Evolutionary conservation across 1,139 yeast genomes (phyloP).

Genomic region (Lodderomyces parapsilosis): DNA sequence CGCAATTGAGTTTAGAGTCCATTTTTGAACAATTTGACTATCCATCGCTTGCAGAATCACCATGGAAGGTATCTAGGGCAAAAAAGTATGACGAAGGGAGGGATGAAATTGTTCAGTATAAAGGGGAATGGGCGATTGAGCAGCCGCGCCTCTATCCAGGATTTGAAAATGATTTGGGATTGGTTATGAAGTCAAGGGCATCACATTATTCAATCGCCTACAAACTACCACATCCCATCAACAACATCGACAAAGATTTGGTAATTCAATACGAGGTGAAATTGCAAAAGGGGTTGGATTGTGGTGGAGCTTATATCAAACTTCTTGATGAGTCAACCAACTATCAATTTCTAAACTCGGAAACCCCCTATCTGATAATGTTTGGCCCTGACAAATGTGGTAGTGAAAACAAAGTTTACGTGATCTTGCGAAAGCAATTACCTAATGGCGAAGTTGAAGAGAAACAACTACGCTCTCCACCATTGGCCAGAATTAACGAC

Average conservation of each 20-base stretch:
- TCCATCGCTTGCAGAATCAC: conserved; percentile 34
- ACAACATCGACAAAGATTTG: conserved; percentile 58
- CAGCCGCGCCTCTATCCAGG: conserved; percentile 53
- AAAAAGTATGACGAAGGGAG: conserved; percentile 45
- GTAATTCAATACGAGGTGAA: conserved; percentile 90
- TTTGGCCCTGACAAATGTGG: conserved; percentile 97
- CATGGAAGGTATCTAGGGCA: conserved; percentile 68
- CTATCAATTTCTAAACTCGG: conserved; percentile 28
- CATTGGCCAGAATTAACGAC: conserved; percentile 60
- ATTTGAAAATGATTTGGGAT: conserved; percentile 62
- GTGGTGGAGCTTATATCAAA: conserved; percentile 91
- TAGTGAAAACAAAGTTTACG: conserved; percentile 71
- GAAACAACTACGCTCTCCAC: conserved; percentile 65
- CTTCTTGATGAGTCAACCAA: conserved; percentile 44
- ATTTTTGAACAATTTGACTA: conserved; percentile 70
- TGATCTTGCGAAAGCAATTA: conserved; percentile 62
- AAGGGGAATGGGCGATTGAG: conserved; percentile 74
- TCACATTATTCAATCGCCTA: conserved; percentile 78
- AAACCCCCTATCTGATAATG: conserved; percentile 79
- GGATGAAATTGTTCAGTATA: conserved; percentile 43
- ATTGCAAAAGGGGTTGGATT: conserved; percentile 68
- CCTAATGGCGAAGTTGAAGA: conserved; percentile 60
- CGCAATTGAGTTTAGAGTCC: conserved; percentile 35
- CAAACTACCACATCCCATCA: conserved; percentile 52
- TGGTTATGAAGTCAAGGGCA: conserved; percentile 72